Percentiles rank a stretch among this genome's conserved stretches.
Conservation (phyloP, 139 green algal genomes). For the Deuterostichococcus epilithicus region DNA sequence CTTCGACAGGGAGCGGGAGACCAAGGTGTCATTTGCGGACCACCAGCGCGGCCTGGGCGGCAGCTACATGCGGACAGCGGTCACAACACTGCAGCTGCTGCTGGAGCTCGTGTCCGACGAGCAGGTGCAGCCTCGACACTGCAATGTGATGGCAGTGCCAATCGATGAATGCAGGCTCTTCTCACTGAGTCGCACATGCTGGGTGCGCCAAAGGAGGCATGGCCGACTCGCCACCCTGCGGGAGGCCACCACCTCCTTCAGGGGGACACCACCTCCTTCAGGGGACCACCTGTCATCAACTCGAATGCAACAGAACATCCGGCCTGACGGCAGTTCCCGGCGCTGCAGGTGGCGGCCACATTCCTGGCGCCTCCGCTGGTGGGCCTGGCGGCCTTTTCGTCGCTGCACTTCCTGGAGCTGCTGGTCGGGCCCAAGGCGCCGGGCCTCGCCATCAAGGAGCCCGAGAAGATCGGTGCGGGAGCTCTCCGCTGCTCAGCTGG, state of each 20-base stretch:
- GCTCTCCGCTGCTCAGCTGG: too few species aligned
- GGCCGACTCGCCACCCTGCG: too few species aligned
- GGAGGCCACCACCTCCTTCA: too few species aligned
- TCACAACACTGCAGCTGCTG: slow-evolving; percentile 59
- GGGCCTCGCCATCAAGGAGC: neutral
- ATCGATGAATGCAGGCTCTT: neutral
- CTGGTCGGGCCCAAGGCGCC: slow-evolving; percentile 40
- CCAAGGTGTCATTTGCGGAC: slow-evolving; percentile 57
- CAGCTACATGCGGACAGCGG: slow-evolving; percentile 64
- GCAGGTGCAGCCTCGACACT: slow-evolving; percentile 16
- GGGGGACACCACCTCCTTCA: neutral
- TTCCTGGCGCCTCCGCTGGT: slow-evolving; percentile 48
- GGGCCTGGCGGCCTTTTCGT: slow-evolving; percentile 44
- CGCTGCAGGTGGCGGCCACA: slow-evolving; percentile 20
- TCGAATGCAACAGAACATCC: neutral
- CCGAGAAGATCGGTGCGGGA: neutral
- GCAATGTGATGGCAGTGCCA: slow-evolving; percentile 2
- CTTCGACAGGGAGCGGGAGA: slow-evolving; percentile 34
- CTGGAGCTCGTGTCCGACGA: slow-evolving; percentile 46
- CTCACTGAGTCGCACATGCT: too few species aligned
- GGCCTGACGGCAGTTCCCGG: neutral
- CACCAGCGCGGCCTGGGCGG: slow-evolving; percentile 31
- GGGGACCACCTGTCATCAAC: neutral
- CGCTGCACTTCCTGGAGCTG: slow-evolving; percentile 64
- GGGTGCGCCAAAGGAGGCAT: too few species aligned